A percentile compares a stretch with the other conserved stretches of the same genome.
These are phyloP conservation scores for Glycyrrhiza uralensis DNA, from an alignment of 306 rosid genomes.

Conservation along the genomic window DNA sequence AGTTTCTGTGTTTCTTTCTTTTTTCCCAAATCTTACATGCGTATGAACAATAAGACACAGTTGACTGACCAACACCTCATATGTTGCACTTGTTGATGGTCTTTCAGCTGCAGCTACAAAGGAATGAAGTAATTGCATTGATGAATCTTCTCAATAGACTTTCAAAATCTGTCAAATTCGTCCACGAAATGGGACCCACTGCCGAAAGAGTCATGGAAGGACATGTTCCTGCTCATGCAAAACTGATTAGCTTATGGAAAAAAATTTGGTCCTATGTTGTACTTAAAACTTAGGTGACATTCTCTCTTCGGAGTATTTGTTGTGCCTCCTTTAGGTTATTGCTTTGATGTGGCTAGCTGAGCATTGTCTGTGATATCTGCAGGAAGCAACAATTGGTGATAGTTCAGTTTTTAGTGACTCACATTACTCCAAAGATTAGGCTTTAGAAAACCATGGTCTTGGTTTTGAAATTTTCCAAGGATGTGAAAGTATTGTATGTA, in stretches of 20 bases:
- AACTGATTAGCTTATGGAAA: conserved; percentile 38
- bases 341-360: conserved; percentile 13
- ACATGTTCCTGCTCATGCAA: conserved; percentile 31
- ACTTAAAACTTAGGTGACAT: conserved; percentile 35
- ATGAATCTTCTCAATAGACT: conserved; percentile 86
- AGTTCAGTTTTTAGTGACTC: background rate
- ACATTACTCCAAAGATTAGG: conserved; percentile 17
- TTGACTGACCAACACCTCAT: background rate
- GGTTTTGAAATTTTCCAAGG: conserved; percentile 19
- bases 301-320: background rate
- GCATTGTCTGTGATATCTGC: conserved; percentile 19
- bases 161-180: conserved; percentile 72
- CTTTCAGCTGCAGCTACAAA: conserved; percentile 76
- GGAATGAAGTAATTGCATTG: conserved; percentile 93
- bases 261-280: conserved; percentile 48
- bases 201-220: conserved; percentile 50
- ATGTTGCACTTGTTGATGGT: conserved; percentile 25
- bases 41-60: background rate
- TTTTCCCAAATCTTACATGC: background rate
- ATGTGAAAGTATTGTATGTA: conserved; percentile 20
- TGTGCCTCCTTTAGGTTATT: background rate
- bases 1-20: background rate
- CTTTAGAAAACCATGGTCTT: conserved; percentile 26
- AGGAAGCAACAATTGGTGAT: conserved; percentile 24
- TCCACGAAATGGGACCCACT: conserved; percentile 65